Conservation (phyloP, 2,329 filamentous ascomycete species). For the Sphaceloma murrayae region DNA sequence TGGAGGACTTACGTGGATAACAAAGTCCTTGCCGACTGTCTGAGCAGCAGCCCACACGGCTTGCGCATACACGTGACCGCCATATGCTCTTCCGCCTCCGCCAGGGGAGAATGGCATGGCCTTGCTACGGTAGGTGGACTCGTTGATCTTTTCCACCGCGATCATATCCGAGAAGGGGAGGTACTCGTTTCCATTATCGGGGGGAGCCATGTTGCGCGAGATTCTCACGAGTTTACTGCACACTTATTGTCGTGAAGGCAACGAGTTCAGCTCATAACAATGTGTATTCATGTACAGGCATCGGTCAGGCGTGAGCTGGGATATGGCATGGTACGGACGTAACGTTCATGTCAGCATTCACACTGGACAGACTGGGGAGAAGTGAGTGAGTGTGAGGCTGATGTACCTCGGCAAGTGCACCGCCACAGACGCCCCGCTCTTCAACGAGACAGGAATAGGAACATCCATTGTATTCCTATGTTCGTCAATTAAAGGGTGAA, state of each 20-base stretch:
- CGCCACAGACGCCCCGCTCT: not conserved
- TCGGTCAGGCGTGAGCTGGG: no score
- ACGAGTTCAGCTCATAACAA: no score
- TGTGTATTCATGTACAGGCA: no score
- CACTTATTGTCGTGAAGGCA: no score
- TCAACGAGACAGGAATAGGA: not conserved
- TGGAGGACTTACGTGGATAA: conserved; percentile 40
- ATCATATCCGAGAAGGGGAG: conserved; percentile 35
- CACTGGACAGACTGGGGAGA: no score
- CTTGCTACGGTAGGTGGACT: conserved; percentile 33
- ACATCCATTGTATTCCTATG: not conserved
- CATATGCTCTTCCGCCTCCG: conserved; percentile 38
- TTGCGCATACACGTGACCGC: conserved; percentile 50
- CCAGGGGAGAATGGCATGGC: conserved; percentile 37
- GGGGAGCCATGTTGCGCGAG: conserved; percentile 15
- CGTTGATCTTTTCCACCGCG: conserved; percentile 33
- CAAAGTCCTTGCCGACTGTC: conserved; percentile 41
- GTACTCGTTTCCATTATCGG: conserved; percentile 25
- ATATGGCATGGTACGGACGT: no score
- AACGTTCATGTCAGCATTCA: no score
- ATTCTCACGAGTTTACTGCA: no score
- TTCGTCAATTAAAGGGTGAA: not conserved
- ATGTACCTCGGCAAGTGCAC: not conserved
- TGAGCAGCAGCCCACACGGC: conserved; percentile 48
- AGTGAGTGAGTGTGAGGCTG: not conserved